These are phyloP conservation scores for Colletotrichum ledebouriae DNA, from an alignment of 2,329 filamentous ascomycete genomes.

Conservation along the genomic window DNA sequence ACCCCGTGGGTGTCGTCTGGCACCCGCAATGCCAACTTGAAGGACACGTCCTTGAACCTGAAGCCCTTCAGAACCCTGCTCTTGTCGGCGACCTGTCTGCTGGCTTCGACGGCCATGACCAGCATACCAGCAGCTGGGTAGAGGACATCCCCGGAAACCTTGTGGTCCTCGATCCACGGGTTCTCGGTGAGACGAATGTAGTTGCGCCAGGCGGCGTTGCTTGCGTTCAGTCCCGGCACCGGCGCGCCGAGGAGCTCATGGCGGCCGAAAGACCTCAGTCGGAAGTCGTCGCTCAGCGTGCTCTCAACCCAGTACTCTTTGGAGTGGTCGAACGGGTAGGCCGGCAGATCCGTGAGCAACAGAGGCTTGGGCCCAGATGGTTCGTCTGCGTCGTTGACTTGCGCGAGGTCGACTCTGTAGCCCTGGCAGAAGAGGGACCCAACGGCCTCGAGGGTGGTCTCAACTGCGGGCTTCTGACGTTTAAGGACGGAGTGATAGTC, in stretches of 20 bases:
- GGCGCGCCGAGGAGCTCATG: constrained; percentile 43
- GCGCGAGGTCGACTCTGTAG: constrained; percentile 21
- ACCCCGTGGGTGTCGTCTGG: constrained; percentile 35
- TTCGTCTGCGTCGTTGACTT: constrained; percentile 39
- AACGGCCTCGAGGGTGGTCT: constrained; percentile 19
- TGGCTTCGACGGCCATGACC: constrained; percentile 48
- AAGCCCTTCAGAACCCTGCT: constrained; percentile 28
- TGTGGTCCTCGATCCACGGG: constrained; percentile 63
- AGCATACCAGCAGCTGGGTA: constrained; percentile 54
- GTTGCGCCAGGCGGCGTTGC: constrained; percentile 40
- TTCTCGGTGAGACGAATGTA: constrained; percentile 49
- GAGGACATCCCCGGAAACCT: constrained; percentile 59
- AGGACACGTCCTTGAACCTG: constrained; percentile 45
- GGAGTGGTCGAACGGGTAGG: constrained; percentile 46
- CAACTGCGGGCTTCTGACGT: constrained; percentile 20
- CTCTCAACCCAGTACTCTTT: constrained; percentile 46
- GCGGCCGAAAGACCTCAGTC: constrained; percentile 9
- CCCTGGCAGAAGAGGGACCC: constrained; percentile 36
- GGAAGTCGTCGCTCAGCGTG: constrained; percentile 31
- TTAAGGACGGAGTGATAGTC: constrained; percentile 33
- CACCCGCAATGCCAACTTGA: constrained; percentile 44
- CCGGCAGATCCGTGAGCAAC: constrained; percentile 43
- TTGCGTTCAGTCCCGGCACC: constrained; percentile 34
- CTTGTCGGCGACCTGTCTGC: constrained; percentile 37
- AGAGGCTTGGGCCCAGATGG: constrained; percentile 30